Base-by-base conservation (phyloP, 2,329 filamentous ascomycete genomes). In the Hypoxylon sp. region DNA sequence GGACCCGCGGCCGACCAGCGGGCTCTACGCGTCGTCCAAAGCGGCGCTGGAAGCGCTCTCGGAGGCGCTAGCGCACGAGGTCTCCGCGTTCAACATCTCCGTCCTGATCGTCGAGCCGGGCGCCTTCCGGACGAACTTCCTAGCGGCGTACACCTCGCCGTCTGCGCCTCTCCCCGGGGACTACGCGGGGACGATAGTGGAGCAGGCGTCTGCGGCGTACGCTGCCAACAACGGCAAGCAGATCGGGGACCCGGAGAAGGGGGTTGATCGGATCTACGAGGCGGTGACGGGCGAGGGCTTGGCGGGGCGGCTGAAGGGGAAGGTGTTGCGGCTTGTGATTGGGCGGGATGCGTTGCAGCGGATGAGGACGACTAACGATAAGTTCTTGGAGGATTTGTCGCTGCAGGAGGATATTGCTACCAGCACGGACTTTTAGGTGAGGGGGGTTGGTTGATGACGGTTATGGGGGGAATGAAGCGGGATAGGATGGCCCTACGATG, bases 81-180 rank as follows among this genome's bases (percentile, higher is more conserved):
- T 83, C 0, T 72, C 73, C 4, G 67, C 74, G 0, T 79, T 83
- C 59, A 74, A 75, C 9, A 75, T 83, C 30, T 53, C 72, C 1
- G 78, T 82, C 1, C 68, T 83, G 6, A 74, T 83, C 28, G 79
- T 83, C 1, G 80, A 83, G 68, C 82, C 81, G 0, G 82, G 82
- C 0, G 77, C 74, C 0, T 83, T 82, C 72, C 75, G 80, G 1
- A 83, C 82, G 1, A 79, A 80, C 17, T 83, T 83, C 69, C 71
- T 81, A 1, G 71, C 61, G 5, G 73, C 74, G 5, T 58, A 70
- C 5, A 61, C 23, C 32, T 30, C 36, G 30, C 65, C 70, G 14
- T 56, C 67, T 34, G 53, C 49, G 2, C 56, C 65, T 50, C 46
- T 74, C 21, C 72, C 77, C n/a, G 56, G 68, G 0, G 68, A 72